Evolutionary conservation across 768 basidiomycete species (phyloP).

Genomic region (Filobasidium wieringae): DNA sequence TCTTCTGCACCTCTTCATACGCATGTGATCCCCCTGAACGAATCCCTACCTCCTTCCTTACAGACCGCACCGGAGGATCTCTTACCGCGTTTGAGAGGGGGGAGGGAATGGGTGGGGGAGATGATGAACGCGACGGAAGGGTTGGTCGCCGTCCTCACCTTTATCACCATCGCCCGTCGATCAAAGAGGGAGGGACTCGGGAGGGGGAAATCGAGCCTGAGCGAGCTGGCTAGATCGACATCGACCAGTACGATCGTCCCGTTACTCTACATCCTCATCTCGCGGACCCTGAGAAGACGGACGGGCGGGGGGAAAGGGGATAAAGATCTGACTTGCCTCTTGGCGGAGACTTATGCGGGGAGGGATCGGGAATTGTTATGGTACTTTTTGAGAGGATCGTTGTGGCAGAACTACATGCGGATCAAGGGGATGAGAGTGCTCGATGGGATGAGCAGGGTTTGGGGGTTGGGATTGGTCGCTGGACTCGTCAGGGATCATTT

Average conservation of each 20-base stretch:
- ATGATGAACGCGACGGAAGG: slow-evolving; percentile 16
- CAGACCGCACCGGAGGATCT: slow-evolving; percentile 21
- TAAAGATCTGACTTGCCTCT: slow-evolving; percentile 49
- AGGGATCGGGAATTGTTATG: slow-evolving; percentile 70
- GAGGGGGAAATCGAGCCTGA: background rate
- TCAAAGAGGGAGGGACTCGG: background rate
- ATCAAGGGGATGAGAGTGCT: slow-evolving; percentile 27
- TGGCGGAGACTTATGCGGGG: slow-evolving; percentile 55
- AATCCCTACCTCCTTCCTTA: slow-evolving; percentile 17
- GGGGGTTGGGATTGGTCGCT: slow-evolving; percentile 27
- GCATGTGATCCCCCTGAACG: slow-evolving; percentile 26
- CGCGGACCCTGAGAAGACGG: background rate
- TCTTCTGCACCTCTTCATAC: slow-evolving; percentile 59
- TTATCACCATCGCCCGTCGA: background rate
- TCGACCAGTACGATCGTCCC: slow-evolving; percentile 40
- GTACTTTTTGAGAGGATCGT: slow-evolving; percentile 73
- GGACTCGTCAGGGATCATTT: slow-evolving; percentile 33
- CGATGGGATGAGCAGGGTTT: slow-evolving; percentile 20
- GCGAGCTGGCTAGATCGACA: slow-evolving; percentile 34
- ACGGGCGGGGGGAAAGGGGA: slow-evolving; percentile 27
- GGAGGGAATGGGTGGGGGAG: slow-evolving; percentile 21
- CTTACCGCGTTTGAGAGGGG: slow-evolving; percentile 15
- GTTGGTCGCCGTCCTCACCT: slow-evolving; percentile 16
- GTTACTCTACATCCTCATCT: slow-evolving; percentile 2
- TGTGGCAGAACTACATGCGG: slow-evolving; percentile 49